Evolutionary conservation across 148 eudicot species (phyloP).

Genomic region (Arbutus unedo): DNA sequence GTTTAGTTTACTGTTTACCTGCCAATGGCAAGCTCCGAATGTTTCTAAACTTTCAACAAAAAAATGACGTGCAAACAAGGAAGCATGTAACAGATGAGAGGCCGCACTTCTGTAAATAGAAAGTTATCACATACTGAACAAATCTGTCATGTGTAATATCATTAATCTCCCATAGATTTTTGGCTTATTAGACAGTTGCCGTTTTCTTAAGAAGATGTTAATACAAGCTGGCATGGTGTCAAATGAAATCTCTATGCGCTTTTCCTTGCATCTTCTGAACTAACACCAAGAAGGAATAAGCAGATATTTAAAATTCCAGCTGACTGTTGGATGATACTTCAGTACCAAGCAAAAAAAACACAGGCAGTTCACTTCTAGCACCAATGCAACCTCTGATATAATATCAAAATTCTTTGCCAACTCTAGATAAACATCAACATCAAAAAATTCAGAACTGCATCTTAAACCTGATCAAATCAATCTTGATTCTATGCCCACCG

Average conservation of each 20-base stretch:
- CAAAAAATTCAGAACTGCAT: not conserved
- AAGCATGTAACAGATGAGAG: not conserved
- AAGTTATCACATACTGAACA: not conserved
- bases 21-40: not conserved
- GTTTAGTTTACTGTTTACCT: not conserved
- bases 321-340: not conserved
- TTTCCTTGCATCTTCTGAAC: conserved; percentile 5
- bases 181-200: not conserved
- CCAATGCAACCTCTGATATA: not conserved
- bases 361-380: not conserved
- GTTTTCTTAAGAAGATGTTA: not conserved
- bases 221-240: not conserved
- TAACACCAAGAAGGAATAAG: not conserved
- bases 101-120: not conserved
- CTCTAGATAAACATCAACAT: not conserved
- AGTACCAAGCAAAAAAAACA: not conserved
- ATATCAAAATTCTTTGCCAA: not conserved
- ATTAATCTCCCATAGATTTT: not conserved
- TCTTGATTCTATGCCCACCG: not conserved
- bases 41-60: not conserved
- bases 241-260: not conserved
- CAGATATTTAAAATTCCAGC: not conserved
- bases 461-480: not conserved
- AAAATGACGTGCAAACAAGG: not conserved
- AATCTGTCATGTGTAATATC: not conserved